Evolutionary conservation across 208 protist genomes (phyloP), one percentile per base, ranked within the genome.

Genomic region (Herpetomonas samuelpessoai): DNA sequence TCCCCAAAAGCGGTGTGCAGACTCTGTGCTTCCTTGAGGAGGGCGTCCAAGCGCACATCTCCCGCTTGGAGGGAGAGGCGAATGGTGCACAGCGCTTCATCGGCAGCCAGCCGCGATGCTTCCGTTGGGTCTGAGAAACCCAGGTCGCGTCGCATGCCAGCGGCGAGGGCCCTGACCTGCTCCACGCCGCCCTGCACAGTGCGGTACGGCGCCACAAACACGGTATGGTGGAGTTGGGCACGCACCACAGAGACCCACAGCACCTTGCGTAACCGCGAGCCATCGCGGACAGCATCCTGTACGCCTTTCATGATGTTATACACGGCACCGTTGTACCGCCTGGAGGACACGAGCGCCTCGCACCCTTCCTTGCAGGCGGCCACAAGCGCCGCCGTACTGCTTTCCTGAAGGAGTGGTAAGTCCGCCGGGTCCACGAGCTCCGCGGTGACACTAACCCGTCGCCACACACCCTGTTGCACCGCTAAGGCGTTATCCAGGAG

Each of bases 51-150:
- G 44, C 3, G 16, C 16, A 22, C 16, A 6, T 6, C 21, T 4
- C 21, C 28, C 22, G 24, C 27, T 14, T 3, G 3, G 27, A 29
- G 7, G 27, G 14, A 9, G 28, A 55, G 49, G 9, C 10, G 6
- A 10, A 55, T 30, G 49, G 49, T 21, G 49, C 49, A 55, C 9
- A 55, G 12, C 10, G 49, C 49, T 14, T 12, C 27, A 25, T 55
- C 49, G 4, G 49, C 49, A 14, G 22, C 12, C 24, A 55, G 49
- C 49, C 3, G 3, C 4, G 7, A 19, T 4, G 12, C 44, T 10
- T 22, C 19, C 4, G 16, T 9, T 6, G 4, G 16, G 44, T 48
- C 44, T 9, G 18, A 22, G 19, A 48, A 10, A 19, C 44, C 44
- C 16, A 19, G 4, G 4, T 9, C 22, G 16, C 16, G 16, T 3